Conservation (phyloP, 2,329 filamentous ascomycete species). For the Fusarium illudens region DNA sequence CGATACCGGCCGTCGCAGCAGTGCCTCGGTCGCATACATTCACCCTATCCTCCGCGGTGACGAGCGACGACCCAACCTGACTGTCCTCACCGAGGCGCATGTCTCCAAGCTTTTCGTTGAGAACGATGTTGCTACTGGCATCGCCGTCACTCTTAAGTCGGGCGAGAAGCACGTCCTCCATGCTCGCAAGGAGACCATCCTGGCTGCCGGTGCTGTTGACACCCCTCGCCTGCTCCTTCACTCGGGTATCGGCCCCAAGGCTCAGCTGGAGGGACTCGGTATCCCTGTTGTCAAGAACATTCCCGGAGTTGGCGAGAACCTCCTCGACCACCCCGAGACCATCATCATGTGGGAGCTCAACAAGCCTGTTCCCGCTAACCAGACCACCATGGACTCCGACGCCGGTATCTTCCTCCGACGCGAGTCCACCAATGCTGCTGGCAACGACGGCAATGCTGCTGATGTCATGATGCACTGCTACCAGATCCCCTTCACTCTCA, state of each 20-base stretch:
- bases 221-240: conserved; percentile 74
- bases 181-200: conserved; percentile 78
- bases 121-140: conserved; percentile 74
- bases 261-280: conserved; percentile 61
- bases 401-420: conserved; percentile 88
- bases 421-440: conserved; percentile 71
- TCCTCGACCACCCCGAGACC: conserved; percentile 68
- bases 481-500: conserved; percentile 90
- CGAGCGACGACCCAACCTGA: conserved; percentile 84
- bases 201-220: conserved; percentile 82
- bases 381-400: conserved; percentile 92
- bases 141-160: conserved; percentile 70
- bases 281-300: conserved; percentile 66
- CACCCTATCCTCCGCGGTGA: conserved; percentile 87
- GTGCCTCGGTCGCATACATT: conserved; percentile 90
- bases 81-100: conserved; percentile 86
- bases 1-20: conserved; percentile 83
- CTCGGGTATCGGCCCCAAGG: conserved; percentile 64
- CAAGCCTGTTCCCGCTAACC: conserved; percentile 75
- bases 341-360: conserved; percentile 80
- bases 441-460: conserved; percentile 76
- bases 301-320: conserved; percentile 68
- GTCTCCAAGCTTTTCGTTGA: conserved; percentile 81
- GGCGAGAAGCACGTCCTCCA: conserved; percentile 64
- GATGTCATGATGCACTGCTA: conserved; percentile 98